Evolutionary conservation across 2,329 filamentous ascomycete species (phyloP).

Genomic region (Fusarium illudens): DNA sequence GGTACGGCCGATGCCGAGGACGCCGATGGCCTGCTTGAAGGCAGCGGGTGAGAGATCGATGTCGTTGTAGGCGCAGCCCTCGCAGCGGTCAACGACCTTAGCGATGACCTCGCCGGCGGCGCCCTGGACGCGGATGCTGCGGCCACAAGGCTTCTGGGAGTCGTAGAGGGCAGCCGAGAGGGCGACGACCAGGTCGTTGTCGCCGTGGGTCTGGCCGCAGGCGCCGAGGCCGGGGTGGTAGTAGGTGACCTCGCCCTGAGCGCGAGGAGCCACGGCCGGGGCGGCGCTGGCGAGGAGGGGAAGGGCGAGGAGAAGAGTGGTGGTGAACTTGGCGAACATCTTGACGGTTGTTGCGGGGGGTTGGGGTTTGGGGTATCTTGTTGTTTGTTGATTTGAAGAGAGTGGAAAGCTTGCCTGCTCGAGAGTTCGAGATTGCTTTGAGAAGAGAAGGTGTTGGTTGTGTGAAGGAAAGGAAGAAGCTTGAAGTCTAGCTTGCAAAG

Average conservation of each 20-base stretch:
- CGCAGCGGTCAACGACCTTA: slow-evolving; percentile 74
- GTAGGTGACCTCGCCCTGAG: slow-evolving; percentile 53
- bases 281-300: slow-evolving; percentile 28
- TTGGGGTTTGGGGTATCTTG: not conserved
- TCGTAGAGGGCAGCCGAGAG: slow-evolving; percentile 75
- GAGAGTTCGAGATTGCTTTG: not conserved
- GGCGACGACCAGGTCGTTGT: slow-evolving; percentile 69
- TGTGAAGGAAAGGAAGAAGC: not conserved
- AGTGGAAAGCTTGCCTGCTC: not conserved
- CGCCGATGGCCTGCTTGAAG: slow-evolving; percentile 56
- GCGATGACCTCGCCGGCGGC: slow-evolving; percentile 61
- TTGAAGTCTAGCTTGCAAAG: slow-evolving; percentile 19
- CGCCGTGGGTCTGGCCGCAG: slow-evolving; percentile 67
- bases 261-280: slow-evolving; percentile 15
- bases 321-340: slow-evolving; percentile 34
- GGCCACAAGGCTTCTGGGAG: slow-evolving; percentile 65
- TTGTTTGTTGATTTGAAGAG: not conserved
- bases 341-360: slow-evolving; percentile 12
- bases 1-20: slow-evolving; percentile 36
- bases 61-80: slow-evolving; percentile 55
- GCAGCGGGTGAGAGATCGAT: slow-evolving; percentile 58
- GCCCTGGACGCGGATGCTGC: slow-evolving; percentile 68
- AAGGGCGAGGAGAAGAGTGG: slow-evolving; percentile 31
- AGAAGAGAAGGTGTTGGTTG: not conserved
- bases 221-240: slow-evolving; percentile 73